A percentile compares a stretch with the other conserved stretches of the same genome.
Evolutionary conservation across 2,329 filamentous ascomycete genomes (phyloP).

Genomic region (Sporothrix curviconia): DNA sequence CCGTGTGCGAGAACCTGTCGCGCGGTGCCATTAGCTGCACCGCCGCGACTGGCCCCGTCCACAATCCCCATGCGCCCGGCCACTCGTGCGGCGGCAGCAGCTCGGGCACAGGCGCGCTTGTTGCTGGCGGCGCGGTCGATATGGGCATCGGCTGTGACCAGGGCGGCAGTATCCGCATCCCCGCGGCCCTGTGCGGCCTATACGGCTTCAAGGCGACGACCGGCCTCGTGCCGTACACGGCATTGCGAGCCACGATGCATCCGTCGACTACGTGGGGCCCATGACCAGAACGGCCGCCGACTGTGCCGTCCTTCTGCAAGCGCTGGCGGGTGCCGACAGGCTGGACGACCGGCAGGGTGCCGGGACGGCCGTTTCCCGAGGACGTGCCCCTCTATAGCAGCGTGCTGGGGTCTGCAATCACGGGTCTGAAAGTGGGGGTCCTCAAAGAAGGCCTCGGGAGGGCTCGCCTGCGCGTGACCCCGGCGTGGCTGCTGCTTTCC

Average conservation of each 20-base stretch:
- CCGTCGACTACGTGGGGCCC: conserved; percentile 27
- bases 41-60: conserved; percentile 64
- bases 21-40: conserved; percentile 52
- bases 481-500: background rate
- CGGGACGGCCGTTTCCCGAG: conserved; percentile 18
- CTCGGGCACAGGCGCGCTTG: conserved; percentile 52
- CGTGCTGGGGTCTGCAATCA: background rate
- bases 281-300: conserved; percentile 26
- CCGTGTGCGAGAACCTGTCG: conserved; percentile 63
- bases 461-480: background rate
- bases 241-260: conserved; percentile 25
- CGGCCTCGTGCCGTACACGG: conserved; percentile 29
- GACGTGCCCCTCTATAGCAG: conserved; percentile 20
- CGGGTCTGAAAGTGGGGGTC: background rate
- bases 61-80: conserved; percentile 62
- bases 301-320: conserved; percentile 27
- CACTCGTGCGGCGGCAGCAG: conserved; percentile 75
- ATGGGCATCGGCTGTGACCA: conserved; percentile 29
- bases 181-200: conserved; percentile 25
- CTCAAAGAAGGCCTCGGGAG: background rate
- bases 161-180: conserved; percentile 30
- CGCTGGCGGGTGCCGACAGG: conserved; percentile 26
- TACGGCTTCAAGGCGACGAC: conserved; percentile 29
- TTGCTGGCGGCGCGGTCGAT: conserved; percentile 20
- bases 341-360: conserved; percentile 28